phyloP scores from a whole-genome alignment of 352 stramenopile species.

The Globisporangium irregulare region DNA sequence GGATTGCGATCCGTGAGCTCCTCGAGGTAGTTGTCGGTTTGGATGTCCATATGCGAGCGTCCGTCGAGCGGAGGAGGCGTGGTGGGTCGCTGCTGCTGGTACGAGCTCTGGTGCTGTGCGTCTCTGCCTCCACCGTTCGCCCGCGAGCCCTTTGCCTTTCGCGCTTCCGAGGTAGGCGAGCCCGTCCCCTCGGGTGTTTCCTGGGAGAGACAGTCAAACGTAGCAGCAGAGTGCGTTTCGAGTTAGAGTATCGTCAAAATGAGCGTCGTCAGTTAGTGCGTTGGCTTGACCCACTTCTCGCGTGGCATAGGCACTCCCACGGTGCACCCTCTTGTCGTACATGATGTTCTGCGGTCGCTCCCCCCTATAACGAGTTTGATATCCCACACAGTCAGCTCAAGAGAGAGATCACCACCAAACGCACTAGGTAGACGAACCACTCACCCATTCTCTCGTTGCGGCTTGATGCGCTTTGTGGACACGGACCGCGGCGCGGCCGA shows the following conservation, averaged over 20 bases:
- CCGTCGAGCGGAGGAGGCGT: slow-evolving; percentile 89
- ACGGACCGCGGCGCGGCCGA: slow-evolving; percentile 64
- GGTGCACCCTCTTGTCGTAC: slow-evolving; percentile 91
- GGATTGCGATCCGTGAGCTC: slow-evolving; percentile 90
- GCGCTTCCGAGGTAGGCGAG: neutral
- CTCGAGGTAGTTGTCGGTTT: slow-evolving; percentile 95
- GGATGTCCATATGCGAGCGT: slow-evolving; percentile 90
- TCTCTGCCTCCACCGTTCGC: neutral
- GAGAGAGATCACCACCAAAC: too few relatives aligned
- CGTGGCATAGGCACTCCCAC: slow-evolving; percentile 91
- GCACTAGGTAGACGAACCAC: too few relatives aligned
- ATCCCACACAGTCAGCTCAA: neutral
- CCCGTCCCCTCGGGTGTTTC: slow-evolving; percentile 28
- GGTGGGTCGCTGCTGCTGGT: slow-evolving; percentile 31
- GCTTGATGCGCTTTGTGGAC: slow-evolving; percentile 70
- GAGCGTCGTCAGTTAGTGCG: too few relatives aligned
- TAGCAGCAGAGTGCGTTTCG: too few relatives aligned
- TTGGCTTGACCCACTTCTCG: slow-evolving; percentile 32
- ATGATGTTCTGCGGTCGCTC: slow-evolving; percentile 90
- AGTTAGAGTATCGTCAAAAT: too few relatives aligned
- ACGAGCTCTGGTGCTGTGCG: neutral
- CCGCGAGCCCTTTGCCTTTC: slow-evolving; percentile 12
- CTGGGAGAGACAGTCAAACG: slow-evolving; percentile 8
- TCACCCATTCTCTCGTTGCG: slow-evolving; percentile 35
- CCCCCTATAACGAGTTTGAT: slow-evolving; percentile 11